These are phyloP conservation scores for Ensete ventricosum DNA, from an alignment of 176 grass and related monocot genomes.

Conservation along the genomic window DNA sequence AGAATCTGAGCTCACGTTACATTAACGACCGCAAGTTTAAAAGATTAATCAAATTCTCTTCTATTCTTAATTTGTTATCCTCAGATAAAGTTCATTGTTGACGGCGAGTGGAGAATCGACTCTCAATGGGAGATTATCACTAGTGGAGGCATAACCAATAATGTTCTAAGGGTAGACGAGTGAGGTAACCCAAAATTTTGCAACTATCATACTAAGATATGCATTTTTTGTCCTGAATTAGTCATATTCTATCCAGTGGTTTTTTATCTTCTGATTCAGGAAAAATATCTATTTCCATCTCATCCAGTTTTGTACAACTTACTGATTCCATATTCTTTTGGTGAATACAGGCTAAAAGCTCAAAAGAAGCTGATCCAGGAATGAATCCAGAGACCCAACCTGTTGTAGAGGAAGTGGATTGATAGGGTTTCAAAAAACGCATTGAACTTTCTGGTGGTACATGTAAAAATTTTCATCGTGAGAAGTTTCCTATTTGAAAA, in stretches of 20 bases:
- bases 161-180: conserved; percentile 33
- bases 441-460: too few relatives aligned
- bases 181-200: neutral
- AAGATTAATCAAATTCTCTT: neutral
- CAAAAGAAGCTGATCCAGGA: too few relatives aligned
- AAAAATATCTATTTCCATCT: too few relatives aligned
- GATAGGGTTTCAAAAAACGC: too few relatives aligned
- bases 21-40: neutral
- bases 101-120: conserved; percentile 39
- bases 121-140: conserved; percentile 14
- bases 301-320: neutral
- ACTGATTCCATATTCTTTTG: neutral
- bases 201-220: neutral
- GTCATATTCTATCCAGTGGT: too few relatives aligned
- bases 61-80: neutral
- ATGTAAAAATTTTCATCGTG: too few relatives aligned
- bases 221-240: neutral
- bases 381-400: too few relatives aligned
- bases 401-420: too few relatives aligned
- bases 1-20: too few relatives aligned
- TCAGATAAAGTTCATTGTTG: conserved; percentile 48
- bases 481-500: too few relatives aligned
- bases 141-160: conserved; percentile 32
- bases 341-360: neutral
- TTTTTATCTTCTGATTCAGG: too few relatives aligned